Conservation (phyloP, 495 filamentous ascomycete genomes). For the Chaetomidium leptoderma region DNA sequence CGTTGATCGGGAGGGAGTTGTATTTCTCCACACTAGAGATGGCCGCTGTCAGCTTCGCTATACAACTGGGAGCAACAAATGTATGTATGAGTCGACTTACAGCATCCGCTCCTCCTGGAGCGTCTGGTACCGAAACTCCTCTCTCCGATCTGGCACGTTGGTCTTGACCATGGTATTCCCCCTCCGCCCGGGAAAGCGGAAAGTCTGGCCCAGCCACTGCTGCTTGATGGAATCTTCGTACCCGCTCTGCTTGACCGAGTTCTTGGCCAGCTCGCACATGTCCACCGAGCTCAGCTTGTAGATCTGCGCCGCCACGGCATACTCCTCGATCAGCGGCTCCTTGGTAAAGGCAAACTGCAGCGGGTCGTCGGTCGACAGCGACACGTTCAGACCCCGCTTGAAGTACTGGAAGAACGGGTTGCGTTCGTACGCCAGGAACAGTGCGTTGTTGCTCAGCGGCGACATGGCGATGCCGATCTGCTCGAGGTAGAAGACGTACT, state of each 20-base stretch:
- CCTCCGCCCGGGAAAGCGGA: constrained; percentile 62
- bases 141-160: constrained; percentile 89
- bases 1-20: constrained; percentile 17
- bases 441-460: constrained; percentile 92
- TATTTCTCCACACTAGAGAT: constrained; percentile 32
- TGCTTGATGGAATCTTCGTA: constrained; percentile 87
- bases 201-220: constrained; percentile 79
- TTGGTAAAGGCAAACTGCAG: constrained; percentile 98
- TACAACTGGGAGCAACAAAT: no score
- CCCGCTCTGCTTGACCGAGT: constrained; percentile 90
- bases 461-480: constrained; percentile 99
- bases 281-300: constrained; percentile 96
- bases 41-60: constrained; percentile 1
- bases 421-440: constrained; percentile 95
- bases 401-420: constrained; percentile 96
- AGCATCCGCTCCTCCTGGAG: constrained; percentile 74
- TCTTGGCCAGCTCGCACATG: constrained; percentile 97
- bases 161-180: constrained; percentile 93
- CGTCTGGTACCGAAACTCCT: constrained; percentile 83
- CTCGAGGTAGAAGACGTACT: constrained; percentile 97
- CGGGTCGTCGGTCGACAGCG: constrained; percentile 92
- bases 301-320: constrained; percentile 95
- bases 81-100: constrained; percentile 58
- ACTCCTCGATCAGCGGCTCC: constrained; percentile 96
- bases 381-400: constrained; percentile 89